phyloP scores from a whole-genome alignment of 2,329 filamentous ascomycete species.

The Hortaea sp. region DNA sequence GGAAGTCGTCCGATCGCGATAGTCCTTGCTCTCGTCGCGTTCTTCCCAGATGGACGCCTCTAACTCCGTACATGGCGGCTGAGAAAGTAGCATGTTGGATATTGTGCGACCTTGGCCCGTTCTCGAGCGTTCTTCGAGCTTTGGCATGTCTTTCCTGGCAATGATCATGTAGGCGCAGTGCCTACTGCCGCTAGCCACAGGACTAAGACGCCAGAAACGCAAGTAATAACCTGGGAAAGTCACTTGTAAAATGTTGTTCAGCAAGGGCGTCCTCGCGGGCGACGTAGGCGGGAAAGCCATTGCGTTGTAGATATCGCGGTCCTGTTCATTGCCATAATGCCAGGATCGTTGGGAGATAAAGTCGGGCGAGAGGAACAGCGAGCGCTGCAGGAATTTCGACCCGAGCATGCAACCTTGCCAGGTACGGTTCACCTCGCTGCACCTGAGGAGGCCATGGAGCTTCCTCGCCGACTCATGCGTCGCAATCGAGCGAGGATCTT shows the following conservation, averaged over 20 bases:
- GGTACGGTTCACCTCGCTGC: conserved; percentile 9
- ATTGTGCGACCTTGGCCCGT: conserved; percentile 8
- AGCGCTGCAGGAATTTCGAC: conserved; percentile 8
- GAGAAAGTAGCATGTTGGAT: conserved; percentile 13
- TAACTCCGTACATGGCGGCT: conserved; percentile 11
- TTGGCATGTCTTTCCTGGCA: conserved; percentile 10
- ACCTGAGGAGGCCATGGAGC: conserved; percentile 7
- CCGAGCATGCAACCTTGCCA: conserved; percentile 10
- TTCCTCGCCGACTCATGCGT: conserved; percentile 6
- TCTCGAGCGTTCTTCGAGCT: conserved; percentile 1
- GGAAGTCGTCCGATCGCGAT: conserved; percentile 11
- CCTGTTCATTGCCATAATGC: background rate
- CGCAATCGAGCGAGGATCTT: conserved; percentile 14
- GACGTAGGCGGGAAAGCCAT: background rate
- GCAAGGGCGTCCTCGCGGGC: conserved; percentile 4
- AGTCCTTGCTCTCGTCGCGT: conserved; percentile 16
- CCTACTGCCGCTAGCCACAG: conserved; percentile 6
- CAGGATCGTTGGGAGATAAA: conserved; percentile 3
- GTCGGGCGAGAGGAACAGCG: conserved; percentile 12
- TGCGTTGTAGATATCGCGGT: background rate
- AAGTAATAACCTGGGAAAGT: conserved; percentile 14
- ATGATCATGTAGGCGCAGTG: conserved; percentile 15
- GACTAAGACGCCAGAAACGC: conserved; percentile 13
- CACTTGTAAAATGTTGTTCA: conserved; percentile 14
- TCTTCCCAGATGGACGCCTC: conserved; percentile 17